Evolutionary conservation across 805 yeast species (phyloP), one percentile per base, ranked within the genome.

Genomic region (Kuraishia borneana): DNA sequence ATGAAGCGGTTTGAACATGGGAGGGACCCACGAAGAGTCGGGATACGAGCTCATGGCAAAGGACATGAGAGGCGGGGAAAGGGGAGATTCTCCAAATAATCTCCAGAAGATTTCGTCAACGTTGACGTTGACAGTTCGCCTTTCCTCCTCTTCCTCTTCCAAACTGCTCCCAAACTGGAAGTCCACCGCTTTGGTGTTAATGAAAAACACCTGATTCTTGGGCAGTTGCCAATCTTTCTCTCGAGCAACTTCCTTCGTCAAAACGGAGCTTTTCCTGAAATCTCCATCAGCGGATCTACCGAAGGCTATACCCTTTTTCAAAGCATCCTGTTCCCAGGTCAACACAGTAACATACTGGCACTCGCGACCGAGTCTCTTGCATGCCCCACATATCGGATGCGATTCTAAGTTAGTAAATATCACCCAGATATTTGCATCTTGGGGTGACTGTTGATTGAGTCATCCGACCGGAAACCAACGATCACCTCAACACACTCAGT

Each of bases 131-230:
- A 36, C 35, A 8, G 47, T 48, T 0, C 64, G 64, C 33, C 48
- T 39, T 21, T 50, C 41, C 2, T 41, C 19, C 3, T 63, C 64
- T 10, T 61, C 65, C 21, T 60, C 63, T 30, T 60, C 63, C 63
- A 63, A 61, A 30, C 47, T 54, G 21, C 16, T 36, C 32, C 53
- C 23, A 7, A 10, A 8, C 10, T 21, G 23, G 10, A 8, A 21
- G 10, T 21, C 23, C 10, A 8, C 10, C 10, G 23, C 10, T 21
- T 7, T 21, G 10, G 10, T 21, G 10, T 21, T 21, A 7, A 21
- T 10, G 10, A 21, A 21, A 10, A 21, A 21, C 7, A 21, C 23
- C 7, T 10, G 23, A 10, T 21, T 21, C 7, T 21, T 7, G 7
- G 23, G 23, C 23, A 21, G 10, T 7, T 21, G 7, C 23, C 23